Evolutionary conservation across 2,329 filamentous ascomycete species (phyloP).

Genomic region (Phaeoacremonium minimum): DNA sequence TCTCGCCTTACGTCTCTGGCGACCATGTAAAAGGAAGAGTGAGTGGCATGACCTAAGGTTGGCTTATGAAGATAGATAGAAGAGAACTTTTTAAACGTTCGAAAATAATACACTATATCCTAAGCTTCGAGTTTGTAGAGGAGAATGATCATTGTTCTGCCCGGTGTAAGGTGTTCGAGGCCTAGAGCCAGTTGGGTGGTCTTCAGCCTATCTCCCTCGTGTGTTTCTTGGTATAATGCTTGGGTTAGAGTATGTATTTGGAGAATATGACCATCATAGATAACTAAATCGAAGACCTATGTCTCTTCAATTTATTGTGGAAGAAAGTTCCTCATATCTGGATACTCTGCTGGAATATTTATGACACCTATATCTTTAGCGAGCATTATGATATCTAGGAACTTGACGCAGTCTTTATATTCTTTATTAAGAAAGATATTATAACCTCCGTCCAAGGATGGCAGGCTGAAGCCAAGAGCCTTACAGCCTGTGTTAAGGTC

Average conservation of each 20-base stretch:
- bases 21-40: slow-evolving; percentile 50
- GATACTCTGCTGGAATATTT: slow-evolving; percentile 24
- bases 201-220: slow-evolving; percentile 30
- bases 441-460: slow-evolving; percentile 34
- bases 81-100: slow-evolving; percentile 35
- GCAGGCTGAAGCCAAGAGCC: slow-evolving; percentile 34
- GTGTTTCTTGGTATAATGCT: slow-evolving; percentile 21
- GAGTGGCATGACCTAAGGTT: slow-evolving; percentile 26
- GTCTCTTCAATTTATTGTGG: slow-evolving; percentile 27
- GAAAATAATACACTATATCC: slow-evolving; percentile 29
- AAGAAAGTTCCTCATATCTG: slow-evolving; percentile 20
- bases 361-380: slow-evolving; percentile 37
- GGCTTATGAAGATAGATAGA: slow-evolving; percentile 40
- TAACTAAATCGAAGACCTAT: slow-evolving; percentile 34
- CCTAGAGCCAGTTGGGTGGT: slow-evolving; percentile 37
- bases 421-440: slow-evolving; percentile 20
- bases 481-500: not conserved
- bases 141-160: slow-evolving; percentile 46
- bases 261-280: slow-evolving; percentile 44
- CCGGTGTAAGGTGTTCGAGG: slow-evolving; percentile 35
- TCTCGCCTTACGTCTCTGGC: slow-evolving; percentile 33
- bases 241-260: slow-evolving; percentile 30
- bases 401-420: slow-evolving; percentile 12
- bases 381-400: slow-evolving; percentile 47
- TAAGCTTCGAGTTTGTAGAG: slow-evolving; percentile 42